Conservation (phyloP, 176 grass and related monocot species). For the Typha latifolia region DNA sequence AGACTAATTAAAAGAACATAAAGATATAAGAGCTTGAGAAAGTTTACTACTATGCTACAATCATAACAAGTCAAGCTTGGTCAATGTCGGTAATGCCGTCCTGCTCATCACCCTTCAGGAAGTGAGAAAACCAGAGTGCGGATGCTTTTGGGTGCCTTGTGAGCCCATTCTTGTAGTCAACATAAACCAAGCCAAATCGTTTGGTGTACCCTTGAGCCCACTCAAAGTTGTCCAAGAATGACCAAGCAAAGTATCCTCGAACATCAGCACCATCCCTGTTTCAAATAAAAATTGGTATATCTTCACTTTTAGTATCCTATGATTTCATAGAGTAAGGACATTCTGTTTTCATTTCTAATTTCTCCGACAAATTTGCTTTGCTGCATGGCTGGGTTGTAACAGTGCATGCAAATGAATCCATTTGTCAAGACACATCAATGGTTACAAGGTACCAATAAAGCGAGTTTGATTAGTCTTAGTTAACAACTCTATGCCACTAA, state of each 20-base stretch:
- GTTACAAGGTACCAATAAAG: too few relatives aligned
- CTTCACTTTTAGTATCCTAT: conserved; percentile 6
- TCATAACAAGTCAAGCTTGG: conserved; percentile 21
- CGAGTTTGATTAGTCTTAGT: too few relatives aligned
- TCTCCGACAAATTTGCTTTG: too few relatives aligned
- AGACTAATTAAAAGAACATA: not conserved
- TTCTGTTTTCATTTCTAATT: too few relatives aligned
- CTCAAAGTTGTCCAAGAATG: conserved; percentile 65
- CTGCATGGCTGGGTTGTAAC: too few relatives aligned
- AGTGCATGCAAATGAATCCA: too few relatives aligned
- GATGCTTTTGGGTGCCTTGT: conserved; percentile 54
- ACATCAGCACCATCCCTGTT: conserved; percentile 63
- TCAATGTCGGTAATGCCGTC: conserved; percentile 16
- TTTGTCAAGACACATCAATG: too few relatives aligned
- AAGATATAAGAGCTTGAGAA: conserved; percentile 18
- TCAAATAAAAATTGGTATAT: conserved; percentile 5
- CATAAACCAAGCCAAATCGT: conserved; percentile 64
- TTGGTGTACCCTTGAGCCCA: conserved; percentile 79
- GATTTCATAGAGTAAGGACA: not conserved
- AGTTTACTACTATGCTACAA: conserved; percentile 6
- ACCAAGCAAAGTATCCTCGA: conserved; percentile 67
- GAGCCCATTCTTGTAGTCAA: conserved; percentile 76
- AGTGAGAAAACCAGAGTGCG: conserved; percentile 56
- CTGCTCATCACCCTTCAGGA: conserved; percentile 33
- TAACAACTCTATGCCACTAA: too few relatives aligned